Evolutionary conservation across 2,329 filamentous ascomycete species (phyloP), one percentile per base, ranked within the genome.

Genomic region (Colletotrichum theobromicola): DNA sequence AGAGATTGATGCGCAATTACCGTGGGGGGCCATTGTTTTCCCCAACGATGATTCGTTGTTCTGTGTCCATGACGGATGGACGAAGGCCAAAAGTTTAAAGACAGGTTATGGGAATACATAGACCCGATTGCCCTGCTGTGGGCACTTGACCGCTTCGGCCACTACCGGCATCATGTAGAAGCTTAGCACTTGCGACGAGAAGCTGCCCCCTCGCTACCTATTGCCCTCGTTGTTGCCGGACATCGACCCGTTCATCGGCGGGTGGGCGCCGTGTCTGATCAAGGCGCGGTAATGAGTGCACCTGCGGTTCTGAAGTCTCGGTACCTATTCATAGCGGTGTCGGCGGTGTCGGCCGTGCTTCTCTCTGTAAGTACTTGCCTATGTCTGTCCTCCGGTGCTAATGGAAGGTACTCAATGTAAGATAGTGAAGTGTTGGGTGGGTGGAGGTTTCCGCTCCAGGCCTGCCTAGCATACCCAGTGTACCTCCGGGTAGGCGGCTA

Each of bases 1-100:
- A 71, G 67, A 72, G 42, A 72, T n/a, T n/a, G n/a, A n/a, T 67
- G 72, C 68, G 72, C 68, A 67, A 72, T 74, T 72, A 62, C 62
- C 72, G 67, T 42, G 67, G 67, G 66, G 58, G 42, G 21, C 46
- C 61, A 70, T 18, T 24, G 50, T 46, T 53, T 65, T n/a, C n/a
- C n/a, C n/a, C n/a, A n/a, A n/a, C 35, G 26, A 30, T 74, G 68
- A 72, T 67, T 72, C 62, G 68, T 30, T 61, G 13, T 32, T 16
- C 13, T 8, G 15, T 16, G 13, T 62, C 30, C 30, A 72, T 74
- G 57, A 74, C 68, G 68, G 62, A 32, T 37, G 42, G 55, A 58
- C 66, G 30, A 66, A 26, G 53, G 61, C n/a, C 50, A n/a, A 15
- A 34, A 58, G 57, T 64, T 46, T 34, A 64, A 35, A n/a, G 21